Base-by-base conservation (phyloP, 805 yeast genomes). In the Ogataea corticis region DNA sequence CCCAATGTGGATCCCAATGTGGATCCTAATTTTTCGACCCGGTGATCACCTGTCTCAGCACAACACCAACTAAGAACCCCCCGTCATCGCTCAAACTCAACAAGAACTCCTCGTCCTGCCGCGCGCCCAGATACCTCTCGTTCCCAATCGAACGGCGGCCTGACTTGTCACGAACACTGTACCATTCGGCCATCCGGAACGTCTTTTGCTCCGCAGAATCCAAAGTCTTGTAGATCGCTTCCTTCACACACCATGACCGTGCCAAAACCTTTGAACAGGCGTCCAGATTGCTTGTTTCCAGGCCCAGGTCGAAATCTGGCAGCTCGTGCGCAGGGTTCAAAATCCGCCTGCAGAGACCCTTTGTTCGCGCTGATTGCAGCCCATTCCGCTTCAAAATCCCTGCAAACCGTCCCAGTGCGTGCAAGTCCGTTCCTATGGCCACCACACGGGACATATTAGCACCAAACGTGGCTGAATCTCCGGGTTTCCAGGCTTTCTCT, bases 201-300 rank as follows among this genome's bases (percentile, higher is more conserved):
- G 7, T 7, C n/a, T 41, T 40, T 59, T 87, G 94, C 32, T 75
- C 77, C 3, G 49, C 50, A 1, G 54, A 41, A 38, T 72, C 77
- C 45, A 87, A 61, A 0, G 83, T 71, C 61, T 87, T 87, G 61
- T 69, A 87, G 7, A 85, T 57, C 1, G 94, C 91, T 55, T 87
- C 95, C 52, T 87, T 87, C 7, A 77, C 67, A 9, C 89, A 83
- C 95, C 95, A 87, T 15, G 76, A 54, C 2, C 80, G 79, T 1
- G 87, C 77, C 15, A 85, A 60, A 3, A 69, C 57, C 29, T 59
- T 58, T 7, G 68, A 61, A 33, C 69, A 59, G 7, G 56, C 50
- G 1, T 54, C 58, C 1, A 56, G 11, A n/a, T 68, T 59, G 7
- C 57, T 44, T 7, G 46, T 23, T 2, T 38, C 15, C 4, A 32